Percentiles rank a stretch among this genome's conserved stretches.
phyloP scores from a whole-genome alignment of 2,329 filamentous ascomycete species.

The Purpureocillium takamizusanense region DNA sequence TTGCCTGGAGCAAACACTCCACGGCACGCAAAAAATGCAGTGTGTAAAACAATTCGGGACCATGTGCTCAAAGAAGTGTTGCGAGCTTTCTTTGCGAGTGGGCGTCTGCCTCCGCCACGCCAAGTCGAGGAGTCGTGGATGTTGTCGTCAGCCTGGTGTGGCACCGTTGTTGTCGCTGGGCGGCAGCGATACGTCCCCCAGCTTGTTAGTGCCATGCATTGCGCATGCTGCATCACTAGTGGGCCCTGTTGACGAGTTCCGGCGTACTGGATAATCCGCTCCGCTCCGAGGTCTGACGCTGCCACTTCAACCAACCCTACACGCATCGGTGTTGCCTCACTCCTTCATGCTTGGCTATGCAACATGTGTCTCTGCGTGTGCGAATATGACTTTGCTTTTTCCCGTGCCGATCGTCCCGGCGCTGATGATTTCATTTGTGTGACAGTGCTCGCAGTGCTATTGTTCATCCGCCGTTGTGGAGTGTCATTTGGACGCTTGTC shows the following conservation, averaged over 20 bases:
- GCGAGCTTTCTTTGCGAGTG: too few relatives aligned
- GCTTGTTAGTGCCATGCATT: background rate
- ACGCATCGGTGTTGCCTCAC: too few relatives aligned
- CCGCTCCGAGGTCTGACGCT: too few relatives aligned
- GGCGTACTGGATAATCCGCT: background rate
- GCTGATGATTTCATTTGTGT: too few relatives aligned
- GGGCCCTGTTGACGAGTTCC: conserved; percentile 1
- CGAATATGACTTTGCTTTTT: too few relatives aligned
- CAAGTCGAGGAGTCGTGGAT: conserved; percentile 2
- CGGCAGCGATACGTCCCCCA: background rate
- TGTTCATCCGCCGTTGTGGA: too few relatives aligned
- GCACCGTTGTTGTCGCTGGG: conserved; percentile 3
- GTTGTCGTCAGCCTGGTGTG: conserved; percentile 7
- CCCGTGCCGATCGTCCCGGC: too few relatives aligned
- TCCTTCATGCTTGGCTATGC: too few relatives aligned
- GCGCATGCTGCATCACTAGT: conserved; percentile 2
- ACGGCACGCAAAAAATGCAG: background rate
- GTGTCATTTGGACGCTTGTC: too few relatives aligned
- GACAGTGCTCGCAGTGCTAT: too few relatives aligned
- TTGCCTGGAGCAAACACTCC: background rate
- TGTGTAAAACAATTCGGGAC: background rate
- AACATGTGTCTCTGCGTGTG: too few relatives aligned
- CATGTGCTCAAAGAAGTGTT: background rate
- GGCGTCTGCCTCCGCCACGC: background rate
- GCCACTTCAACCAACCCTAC: too few relatives aligned